phyloP scores from a whole-genome alignment of 495 filamentous ascomycete genomes.

The Neurospora tetrasperma region DNA sequence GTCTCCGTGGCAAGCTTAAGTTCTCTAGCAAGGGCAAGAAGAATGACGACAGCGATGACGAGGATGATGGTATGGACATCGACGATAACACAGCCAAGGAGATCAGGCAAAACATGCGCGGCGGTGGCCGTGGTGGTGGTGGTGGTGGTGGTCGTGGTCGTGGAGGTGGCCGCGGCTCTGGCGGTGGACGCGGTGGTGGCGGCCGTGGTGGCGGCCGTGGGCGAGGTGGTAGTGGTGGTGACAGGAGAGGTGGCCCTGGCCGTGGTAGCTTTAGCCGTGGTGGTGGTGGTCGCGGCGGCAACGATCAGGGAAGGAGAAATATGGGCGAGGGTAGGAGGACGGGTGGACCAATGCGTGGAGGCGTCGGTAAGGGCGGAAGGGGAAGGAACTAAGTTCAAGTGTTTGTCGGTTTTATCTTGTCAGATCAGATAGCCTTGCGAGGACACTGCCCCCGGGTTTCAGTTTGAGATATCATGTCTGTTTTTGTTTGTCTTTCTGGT shows the following conservation, averaged over 20 bases:
- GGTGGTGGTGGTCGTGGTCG: conserved; percentile 18
- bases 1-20: conserved; percentile 78
- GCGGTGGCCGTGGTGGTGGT: conserved; percentile 15
- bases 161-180: conserved; percentile 11
- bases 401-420: neutral
- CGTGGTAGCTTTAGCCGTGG: conserved; percentile 2
- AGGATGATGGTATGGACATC: conserved; percentile 53
- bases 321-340: neutral
- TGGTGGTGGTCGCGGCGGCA: conserved; percentile 11
- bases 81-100: conserved; percentile 32
- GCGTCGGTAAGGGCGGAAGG: neutral
- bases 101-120: conserved; percentile 26
- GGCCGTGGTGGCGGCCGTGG: conserved; percentile 9
- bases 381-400: neutral
- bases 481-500: neutral
- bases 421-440: neutral
- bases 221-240: conserved; percentile 4
- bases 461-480: neutral
- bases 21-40: conserved; percentile 61
- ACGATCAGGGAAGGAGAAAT: neutral
- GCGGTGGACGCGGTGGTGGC: conserved; percentile 15
- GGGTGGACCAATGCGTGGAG: neutral
- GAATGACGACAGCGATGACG: conserved; percentile 46
- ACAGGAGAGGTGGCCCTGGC: conserved; percentile 5
- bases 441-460: neutral